Evolutionary conservation across 2,329 filamentous ascomycete genomes (phyloP).

Genomic region (Didymellaceae sp.): DNA sequence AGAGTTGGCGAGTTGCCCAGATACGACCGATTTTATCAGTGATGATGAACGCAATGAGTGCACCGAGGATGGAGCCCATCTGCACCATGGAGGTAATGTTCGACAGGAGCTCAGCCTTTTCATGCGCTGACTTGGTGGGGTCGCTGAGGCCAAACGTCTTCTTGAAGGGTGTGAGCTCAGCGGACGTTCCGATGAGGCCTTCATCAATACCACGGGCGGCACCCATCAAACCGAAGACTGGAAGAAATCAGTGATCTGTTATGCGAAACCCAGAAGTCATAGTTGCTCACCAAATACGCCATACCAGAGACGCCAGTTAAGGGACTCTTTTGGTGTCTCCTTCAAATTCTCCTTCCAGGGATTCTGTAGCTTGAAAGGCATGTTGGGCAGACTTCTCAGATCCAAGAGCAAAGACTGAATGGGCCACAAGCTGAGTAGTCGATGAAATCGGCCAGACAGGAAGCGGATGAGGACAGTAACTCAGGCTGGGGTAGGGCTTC

Average conservation of each 20-base stretch:
- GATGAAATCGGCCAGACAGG: slow-evolving; percentile 18
- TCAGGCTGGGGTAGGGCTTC: slow-evolving; percentile 4
- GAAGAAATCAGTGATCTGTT: slow-evolving; percentile 9
- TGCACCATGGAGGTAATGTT: slow-evolving; percentile 86
- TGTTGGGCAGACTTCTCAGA: slow-evolving; percentile 26
- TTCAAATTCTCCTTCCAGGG: slow-evolving; percentile 57
- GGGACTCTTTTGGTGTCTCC: slow-evolving; percentile 71
- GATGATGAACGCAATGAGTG: slow-evolving; percentile 64
- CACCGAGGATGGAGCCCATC: slow-evolving; percentile 75
- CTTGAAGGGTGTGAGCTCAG: slow-evolving; percentile 44
- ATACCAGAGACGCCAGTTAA: slow-evolving; percentile 82
- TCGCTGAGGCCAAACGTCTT: slow-evolving; percentile 48
- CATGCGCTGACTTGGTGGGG: slow-evolving; percentile 33
- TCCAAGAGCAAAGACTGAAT: background rate
- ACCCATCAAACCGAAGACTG: slow-evolving; percentile 73
- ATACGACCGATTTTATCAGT: slow-evolving; percentile 54
- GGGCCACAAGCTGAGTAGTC: slow-evolving; percentile 18
- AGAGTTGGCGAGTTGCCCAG: slow-evolving; percentile 53
- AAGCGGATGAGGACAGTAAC: slow-evolving; percentile 3
- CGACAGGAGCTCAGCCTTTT: slow-evolving; percentile 49
- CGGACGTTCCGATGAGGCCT: slow-evolving; percentile 75
- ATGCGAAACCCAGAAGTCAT: background rate
- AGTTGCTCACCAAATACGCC: slow-evolving; percentile 62
- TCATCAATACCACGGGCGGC: slow-evolving; percentile 81
- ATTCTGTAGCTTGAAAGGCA: slow-evolving; percentile 38